Base-by-base conservation (phyloP, 306 rosid genomes). In the Begonia peltatifolia region DNA sequence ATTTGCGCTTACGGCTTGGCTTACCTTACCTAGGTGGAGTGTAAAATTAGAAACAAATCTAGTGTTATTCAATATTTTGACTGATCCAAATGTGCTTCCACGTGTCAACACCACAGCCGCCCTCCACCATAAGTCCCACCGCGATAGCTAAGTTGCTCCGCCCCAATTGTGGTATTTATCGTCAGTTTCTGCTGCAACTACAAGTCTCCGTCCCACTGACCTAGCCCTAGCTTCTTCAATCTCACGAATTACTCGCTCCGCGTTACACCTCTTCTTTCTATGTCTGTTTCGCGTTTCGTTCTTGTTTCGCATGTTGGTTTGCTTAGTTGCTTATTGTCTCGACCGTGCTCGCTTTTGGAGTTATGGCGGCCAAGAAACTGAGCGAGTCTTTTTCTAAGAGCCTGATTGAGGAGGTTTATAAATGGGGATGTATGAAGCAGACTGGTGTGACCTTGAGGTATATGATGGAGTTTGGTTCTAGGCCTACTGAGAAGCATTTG, bases 381-480 rank as follows among this genome's bases (percentile, higher is more conserved):
- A 62, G 41, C 30, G 88, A 87, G 52, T 9, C 80, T 8, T 79
- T 84, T 36, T 71, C 93, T 10, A 88, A 81, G 70, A 61, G 68
- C 10, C 54, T 88, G 77, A 54, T 73, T 9, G 87, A 84, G 6
- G 96, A 84, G n/a, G 84, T 84, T 12, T 75, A 79, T 8, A 77
- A 54, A 76, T 88, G 93, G 88, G 96, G 93, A 4, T 69, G 88
- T 59, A 25, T 81, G 84, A 79, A 75, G 72, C 93, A 81, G 67
- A 88, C 81, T 1, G 94, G 94, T 22, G 96, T 87, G 1, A 81
- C 87, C 38, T 72, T 87, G 67, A 64, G 80, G 73, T 77, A 87
- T 67, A 87, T 87, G 96, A 87, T 79, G 94, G 92, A 84, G 42
- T 87, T 87, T 41, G 94, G 96, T 42, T 81, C 77, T 6, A 62